Base-by-base conservation (phyloP, 2,329 filamentous ascomycete species). In the Paecilomyces niveus region DNA sequence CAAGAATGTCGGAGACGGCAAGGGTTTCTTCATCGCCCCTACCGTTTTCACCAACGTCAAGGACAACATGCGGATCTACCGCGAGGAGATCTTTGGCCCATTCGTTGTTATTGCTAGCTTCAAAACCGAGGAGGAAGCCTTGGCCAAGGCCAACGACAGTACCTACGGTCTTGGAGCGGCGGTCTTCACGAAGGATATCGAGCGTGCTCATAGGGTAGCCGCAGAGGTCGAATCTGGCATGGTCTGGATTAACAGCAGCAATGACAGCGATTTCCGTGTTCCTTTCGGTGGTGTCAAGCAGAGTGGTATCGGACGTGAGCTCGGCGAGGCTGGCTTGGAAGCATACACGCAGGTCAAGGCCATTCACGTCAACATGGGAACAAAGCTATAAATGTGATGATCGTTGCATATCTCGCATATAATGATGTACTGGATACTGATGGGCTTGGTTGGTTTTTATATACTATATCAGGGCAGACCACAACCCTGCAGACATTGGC, bases 281-380 rank as follows among this genome's bases (percentile, higher is more conserved):
- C 74, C 76, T 0, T 78, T 76, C 59, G 76, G 76, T 21, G 76
- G 76, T 54, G 74, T 78, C 18, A 78, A 78, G 67, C 75, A 78
- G 64, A 77, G 73, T 57, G 76, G 77, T 21, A 77, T 84, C 67
- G 82, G 82, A 0, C 68, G 81, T 21, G 78, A 84, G 61, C 62
- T 76, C 58, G 74, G 74, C 5, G 72, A 75, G 62, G 74, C 74
- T 56, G 74, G 74, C 3, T 56, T 77, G 54, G 73, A 75, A 33
- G 74, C 72, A 13, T 77, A 76, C 59, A 67, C 63, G 9, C 74
- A 76, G 63, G 64, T 70, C 4, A 76, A 76, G 66, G 69, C 73
- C 24, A 70, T 76, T 13, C 74, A 76, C 65, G 71, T 76, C 4
- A 76, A 76, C 54, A 65, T 76, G 70, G 73, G 74, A 0, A 68